phyloP scores from a whole-genome alignment of 1,284 basidiomycete genomes.

The Nidula niveotomentosa region DNA sequence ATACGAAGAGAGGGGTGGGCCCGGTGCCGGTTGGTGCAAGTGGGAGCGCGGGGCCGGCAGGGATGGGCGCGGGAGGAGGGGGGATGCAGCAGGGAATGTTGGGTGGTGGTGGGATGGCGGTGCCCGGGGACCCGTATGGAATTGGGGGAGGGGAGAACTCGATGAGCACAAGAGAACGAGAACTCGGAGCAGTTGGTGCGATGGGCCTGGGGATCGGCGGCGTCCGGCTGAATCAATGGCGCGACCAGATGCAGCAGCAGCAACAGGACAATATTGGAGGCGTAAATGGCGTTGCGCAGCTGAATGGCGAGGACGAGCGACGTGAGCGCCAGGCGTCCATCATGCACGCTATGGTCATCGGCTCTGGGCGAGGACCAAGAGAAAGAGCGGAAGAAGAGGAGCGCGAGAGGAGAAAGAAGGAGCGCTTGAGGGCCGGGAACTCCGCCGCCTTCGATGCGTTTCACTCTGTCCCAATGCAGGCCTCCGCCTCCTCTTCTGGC shows the following conservation, averaged over 20 bases:
- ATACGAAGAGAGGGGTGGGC: constrained; percentile 90
- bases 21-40: constrained; percentile 31
- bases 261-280: not conserved
- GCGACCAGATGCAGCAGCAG: constrained; percentile 11
- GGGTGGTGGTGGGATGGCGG: not conserved
- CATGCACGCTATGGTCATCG: constrained; percentile 19
- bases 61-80: constrained; percentile 4
- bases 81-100: not conserved
- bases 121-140: constrained; percentile 6
- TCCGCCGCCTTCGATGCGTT: constrained; percentile 70
- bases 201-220: constrained; percentile 33
- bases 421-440: constrained; percentile 45
- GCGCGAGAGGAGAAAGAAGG: constrained; percentile 52
- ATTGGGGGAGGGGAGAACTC: constrained; percentile 15
- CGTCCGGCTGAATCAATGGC: constrained; percentile 13
- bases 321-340: constrained; percentile 10
- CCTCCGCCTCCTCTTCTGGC: constrained; percentile 15
- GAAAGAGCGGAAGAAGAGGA: constrained; percentile 69
- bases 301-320: constrained; percentile 9
- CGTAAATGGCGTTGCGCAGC: constrained; percentile 1
- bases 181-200: constrained; percentile 23
- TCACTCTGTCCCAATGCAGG: constrained; percentile 56
- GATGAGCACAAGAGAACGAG: constrained; percentile 37
- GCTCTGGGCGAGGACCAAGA: constrained; percentile 44
- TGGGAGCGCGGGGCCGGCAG: constrained; percentile 15